A percentile compares a stretch with the other conserved stretches of the same genome.
phyloP scores from a whole-genome alignment of 345 rosid genomes.

The Angophora floribunda region DNA sequence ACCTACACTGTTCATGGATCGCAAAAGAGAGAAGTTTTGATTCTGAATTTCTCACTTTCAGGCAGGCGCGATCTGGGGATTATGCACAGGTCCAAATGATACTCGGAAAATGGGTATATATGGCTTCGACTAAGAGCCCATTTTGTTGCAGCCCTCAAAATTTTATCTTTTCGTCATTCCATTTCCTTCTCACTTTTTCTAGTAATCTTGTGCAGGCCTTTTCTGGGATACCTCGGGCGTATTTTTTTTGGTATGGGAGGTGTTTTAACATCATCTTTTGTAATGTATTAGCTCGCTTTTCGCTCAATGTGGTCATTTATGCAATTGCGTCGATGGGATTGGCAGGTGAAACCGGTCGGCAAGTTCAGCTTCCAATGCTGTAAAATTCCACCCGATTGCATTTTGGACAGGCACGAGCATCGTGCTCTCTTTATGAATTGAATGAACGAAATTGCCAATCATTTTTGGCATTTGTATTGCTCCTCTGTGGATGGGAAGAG shows the following conservation, averaged over 20 bases:
- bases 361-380: constrained; percentile 56
- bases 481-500: neutral
- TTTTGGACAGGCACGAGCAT: neutral
- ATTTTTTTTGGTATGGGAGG: constrained; percentile 44
- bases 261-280: neutral
- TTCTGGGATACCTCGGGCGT: constrained; percentile 45
- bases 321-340: neutral
- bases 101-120: constrained; percentile 45
- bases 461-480: neutral
- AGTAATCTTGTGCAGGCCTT: constrained; percentile 29
- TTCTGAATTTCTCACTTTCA: neutral
- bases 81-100: constrained; percentile 45
- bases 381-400: constrained; percentile 13
- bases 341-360: constrained; percentile 55
- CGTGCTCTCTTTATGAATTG: neutral
- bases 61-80: constrained; percentile 76
- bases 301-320: neutral
- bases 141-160: neutral
- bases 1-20: neutral
- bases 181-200: neutral
- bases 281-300: neutral
- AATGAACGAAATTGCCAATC: neutral
- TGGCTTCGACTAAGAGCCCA: neutral
- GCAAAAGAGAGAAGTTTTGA: neutral
- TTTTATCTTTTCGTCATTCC: neutral